Conservation (phyloP, 2,329 filamentous ascomycete genomes). For the Talaromyces verruculosus region DNA sequence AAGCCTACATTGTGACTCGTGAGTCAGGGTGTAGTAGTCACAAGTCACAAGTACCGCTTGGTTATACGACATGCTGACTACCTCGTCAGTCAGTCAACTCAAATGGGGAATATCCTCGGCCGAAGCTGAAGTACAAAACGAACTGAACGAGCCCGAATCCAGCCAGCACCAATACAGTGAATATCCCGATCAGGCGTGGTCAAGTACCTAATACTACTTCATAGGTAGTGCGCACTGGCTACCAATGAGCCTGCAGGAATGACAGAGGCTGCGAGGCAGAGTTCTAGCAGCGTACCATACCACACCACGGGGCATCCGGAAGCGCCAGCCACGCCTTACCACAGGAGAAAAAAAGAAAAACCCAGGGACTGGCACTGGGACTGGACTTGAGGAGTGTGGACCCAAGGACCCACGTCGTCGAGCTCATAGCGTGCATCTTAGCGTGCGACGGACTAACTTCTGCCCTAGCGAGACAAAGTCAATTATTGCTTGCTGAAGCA, state of each 20-base stretch:
- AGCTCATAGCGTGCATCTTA: slow-evolving; percentile 6
- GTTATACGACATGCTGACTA: background rate
- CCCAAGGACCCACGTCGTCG: slow-evolving; percentile 1
- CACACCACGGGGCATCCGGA: slow-evolving; percentile 3
- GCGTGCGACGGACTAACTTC: slow-evolving; percentile 2
- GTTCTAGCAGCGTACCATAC: background rate
- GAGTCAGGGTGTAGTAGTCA: background rate
- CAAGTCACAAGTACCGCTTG: background rate
- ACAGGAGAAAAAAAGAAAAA: background rate
- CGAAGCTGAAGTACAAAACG: background rate
- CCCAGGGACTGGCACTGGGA: slow-evolving; percentile 10
- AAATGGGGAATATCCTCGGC: background rate
- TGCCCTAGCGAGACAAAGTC: slow-evolving; percentile 3
- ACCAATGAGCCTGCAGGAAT: slow-evolving; percentile 1
- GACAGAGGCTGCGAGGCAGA: background rate
- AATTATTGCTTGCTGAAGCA: slow-evolving; percentile 6
- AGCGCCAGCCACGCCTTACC: slow-evolving; percentile 10
- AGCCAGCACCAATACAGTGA: background rate
- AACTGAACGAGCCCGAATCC: background rate
- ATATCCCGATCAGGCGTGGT: background rate
- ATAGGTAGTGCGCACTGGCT: background rate
- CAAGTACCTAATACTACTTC: background rate
- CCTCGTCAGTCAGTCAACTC: background rate
- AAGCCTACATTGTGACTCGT: background rate
- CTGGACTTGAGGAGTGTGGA: slow-evolving; percentile 10